These are phyloP conservation scores for Nannizziopsis arthrosporioides DNA, from an alignment of 2,329 filamentous ascomycete species.

Conservation along the genomic window DNA sequence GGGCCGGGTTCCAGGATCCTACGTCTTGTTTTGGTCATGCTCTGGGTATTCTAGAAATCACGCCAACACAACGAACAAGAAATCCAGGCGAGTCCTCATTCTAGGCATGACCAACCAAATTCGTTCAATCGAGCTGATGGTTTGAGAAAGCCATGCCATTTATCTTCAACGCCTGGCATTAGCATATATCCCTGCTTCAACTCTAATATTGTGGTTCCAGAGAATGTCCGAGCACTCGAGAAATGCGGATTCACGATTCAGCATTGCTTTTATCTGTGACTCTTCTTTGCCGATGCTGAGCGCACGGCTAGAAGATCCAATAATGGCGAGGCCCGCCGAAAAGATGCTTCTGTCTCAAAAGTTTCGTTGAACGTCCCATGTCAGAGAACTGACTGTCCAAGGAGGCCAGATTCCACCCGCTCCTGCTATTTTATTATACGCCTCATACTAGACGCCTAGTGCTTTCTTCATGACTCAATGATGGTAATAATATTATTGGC, in stretches of 20 bases:
- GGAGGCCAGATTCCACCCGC: no score
- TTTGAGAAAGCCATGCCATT: constrained; percentile 5
- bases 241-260: constrained; percentile 1
- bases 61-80: constrained; percentile 7
- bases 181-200: constrained; percentile 1
- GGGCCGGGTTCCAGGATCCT: constrained; percentile 5
- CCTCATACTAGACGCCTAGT: no score
- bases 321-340: no score
- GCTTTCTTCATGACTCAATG: not conserved
- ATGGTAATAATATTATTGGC: not conserved
- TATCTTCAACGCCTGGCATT: constrained; percentile 5
- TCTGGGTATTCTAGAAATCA: constrained; percentile 9
- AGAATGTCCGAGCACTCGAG: constrained; percentile 5
- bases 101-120: constrained; percentile 5
- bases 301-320: no score
- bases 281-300: not conserved
- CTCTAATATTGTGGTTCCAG: not conserved
- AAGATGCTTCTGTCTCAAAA: no score
- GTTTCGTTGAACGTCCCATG: not conserved
- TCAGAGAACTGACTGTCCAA: not conserved
- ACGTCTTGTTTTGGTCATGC: not conserved
- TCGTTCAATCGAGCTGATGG: not conserved
- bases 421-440: not conserved
- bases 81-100: constrained; percentile 6
- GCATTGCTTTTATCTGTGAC: constrained; percentile 1